Base-by-base conservation (phyloP, 2,329 filamentous ascomycete genomes). In the Fusarium circinatum region DNA sequence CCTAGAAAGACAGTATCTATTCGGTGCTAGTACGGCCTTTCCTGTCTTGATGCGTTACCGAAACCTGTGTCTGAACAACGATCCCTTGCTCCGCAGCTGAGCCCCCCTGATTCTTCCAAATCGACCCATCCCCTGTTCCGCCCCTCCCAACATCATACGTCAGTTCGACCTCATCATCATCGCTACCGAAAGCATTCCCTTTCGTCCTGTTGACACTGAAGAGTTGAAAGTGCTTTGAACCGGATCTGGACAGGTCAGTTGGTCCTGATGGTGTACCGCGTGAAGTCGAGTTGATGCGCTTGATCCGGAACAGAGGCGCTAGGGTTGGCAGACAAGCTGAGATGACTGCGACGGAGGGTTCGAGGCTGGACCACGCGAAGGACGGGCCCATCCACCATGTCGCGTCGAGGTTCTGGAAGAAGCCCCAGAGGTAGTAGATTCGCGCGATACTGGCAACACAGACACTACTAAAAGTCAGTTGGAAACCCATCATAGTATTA, bases 351-450 rank as follows among this genome's bases (percentile, higher is more conserved):
- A 68, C 56, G 1, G 20, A 68, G 1, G 65, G 65, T 4, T 68
- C 65, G 5, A 68, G 65, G 18, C 65, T 68, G 13, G 65, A 68
- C 65, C 65, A 68, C 2, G 65, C 65, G 26, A 68, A 68, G 1
- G 65, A 68, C 0, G 65, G 64, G 0, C 65, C 65, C 65, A 68
- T 68, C 56, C 64, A 68, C 65, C 65, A 68, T 20, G 65, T 68
- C 0, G 65, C 56, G 8, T 68, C 65, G 13, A 68, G 10, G 8
- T 68, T 68, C 2, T 68, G 64, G 24, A 68, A 68, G 32, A 68
- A 68, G 3, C 56, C 64, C 65, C 65, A 68, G 1, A 68, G 65
- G 12, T 68, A 68, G 32, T 68, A 68, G 2, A 68, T 68, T 0
- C 65, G 56, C 1, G 64, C 65, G 13, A 68, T 68, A 24, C 65